A percentile compares a stretch with the other conserved stretches of the same genome.
Evolutionary conservation across 139 green algal species (phyloP).

Genomic region (Cymbomonas tetramitiformis): DNA sequence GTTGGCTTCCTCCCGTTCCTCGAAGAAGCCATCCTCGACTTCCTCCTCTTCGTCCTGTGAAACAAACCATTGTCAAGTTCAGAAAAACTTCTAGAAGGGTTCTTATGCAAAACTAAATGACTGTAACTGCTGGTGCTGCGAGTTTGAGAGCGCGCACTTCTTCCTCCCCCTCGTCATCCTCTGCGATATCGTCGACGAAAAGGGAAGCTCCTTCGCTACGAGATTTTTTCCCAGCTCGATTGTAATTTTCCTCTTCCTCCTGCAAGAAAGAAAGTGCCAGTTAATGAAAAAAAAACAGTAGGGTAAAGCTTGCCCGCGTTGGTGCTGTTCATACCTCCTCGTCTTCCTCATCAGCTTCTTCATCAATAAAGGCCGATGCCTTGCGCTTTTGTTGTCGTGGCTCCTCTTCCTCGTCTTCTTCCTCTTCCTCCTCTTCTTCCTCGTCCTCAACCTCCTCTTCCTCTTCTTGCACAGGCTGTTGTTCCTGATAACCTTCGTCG

Average conservation of each 20-base stretch:
- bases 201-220: too few species aligned
- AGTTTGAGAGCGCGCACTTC: slow-evolving; percentile 31
- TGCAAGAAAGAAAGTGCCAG: too few species aligned
- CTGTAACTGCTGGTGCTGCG: not conserved
- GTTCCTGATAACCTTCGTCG: not conserved
- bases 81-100: too few species aligned
- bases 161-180: slow-evolving; percentile 65
- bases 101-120: slow-evolving; percentile 4
- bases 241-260: too few species aligned
- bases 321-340: too few species aligned
- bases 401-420: slow-evolving; percentile 24
- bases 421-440: slow-evolving; percentile 22
- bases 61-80: too few species aligned
- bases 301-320: too few species aligned
- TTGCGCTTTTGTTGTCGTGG: slow-evolving; percentile 22
- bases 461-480: slow-evolving; percentile 16
- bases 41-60: slow-evolving; percentile 59
- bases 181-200: slow-evolving; percentile 81
- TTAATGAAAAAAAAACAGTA: too few species aligned
- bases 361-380: too few species aligned
- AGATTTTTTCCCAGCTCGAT: too few species aligned
- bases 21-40: slow-evolving; percentile 55
- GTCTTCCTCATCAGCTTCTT: too few species aligned
- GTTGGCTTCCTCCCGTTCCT: slow-evolving; percentile 40
- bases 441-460: slow-evolving; percentile 11